These are phyloP conservation scores for Takashimella koratensis DNA, from an alignment of 1,284 basidiomycete genomes.

Conservation along the genomic window DNA sequence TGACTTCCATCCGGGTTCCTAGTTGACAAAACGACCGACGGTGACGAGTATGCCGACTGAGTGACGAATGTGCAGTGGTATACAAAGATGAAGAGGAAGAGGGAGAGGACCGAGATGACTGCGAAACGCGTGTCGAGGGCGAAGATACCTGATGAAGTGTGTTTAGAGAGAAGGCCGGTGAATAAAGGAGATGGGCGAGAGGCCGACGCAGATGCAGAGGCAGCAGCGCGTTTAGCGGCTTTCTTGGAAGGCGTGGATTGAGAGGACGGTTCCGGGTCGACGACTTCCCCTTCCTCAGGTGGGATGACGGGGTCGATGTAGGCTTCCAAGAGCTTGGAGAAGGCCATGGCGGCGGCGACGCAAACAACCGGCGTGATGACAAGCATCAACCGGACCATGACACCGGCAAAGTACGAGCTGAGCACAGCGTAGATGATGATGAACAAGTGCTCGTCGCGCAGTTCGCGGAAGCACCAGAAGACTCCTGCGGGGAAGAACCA, in stretches of 20 bases:
- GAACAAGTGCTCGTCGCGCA: constrained; percentile 96
- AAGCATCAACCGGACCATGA: constrained; percentile 79
- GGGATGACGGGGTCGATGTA: constrained; percentile 66
- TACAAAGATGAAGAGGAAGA: constrained; percentile 84
- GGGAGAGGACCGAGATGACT: constrained; percentile 71
- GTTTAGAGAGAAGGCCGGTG: constrained; percentile 28
- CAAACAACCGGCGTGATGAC: constrained; percentile 50
- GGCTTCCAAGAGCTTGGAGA: constrained; percentile 82
- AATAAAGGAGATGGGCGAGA: constrained; percentile 21
- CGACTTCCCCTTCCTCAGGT: constrained; percentile 22
- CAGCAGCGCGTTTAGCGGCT: constrained; percentile 57
- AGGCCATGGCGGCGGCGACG: constrained; percentile 83
- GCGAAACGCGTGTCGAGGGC: constrained; percentile 77
- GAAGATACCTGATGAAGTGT: constrained; percentile 63
- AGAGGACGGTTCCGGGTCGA: constrained; percentile 4
- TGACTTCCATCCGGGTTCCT: constrained; percentile 77
- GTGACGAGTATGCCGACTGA: constrained; percentile 91
- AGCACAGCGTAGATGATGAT: constrained; percentile 97
- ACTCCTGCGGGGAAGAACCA: constrained; percentile 98
- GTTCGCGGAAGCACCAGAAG: constrained; percentile 84
- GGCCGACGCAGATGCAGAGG: constrained; percentile 42
- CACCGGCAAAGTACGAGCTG: constrained; percentile 96
- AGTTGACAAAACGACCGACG: constrained; percentile 91
- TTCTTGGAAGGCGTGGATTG: constrained; percentile 55
- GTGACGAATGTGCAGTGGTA: constrained; percentile 98